Percentiles rank a stretch among this genome's conserved stretches.
phyloP scores from a whole-genome alignment of 2,329 filamentous ascomycete genomes.

The Venturia pyrina region DNA sequence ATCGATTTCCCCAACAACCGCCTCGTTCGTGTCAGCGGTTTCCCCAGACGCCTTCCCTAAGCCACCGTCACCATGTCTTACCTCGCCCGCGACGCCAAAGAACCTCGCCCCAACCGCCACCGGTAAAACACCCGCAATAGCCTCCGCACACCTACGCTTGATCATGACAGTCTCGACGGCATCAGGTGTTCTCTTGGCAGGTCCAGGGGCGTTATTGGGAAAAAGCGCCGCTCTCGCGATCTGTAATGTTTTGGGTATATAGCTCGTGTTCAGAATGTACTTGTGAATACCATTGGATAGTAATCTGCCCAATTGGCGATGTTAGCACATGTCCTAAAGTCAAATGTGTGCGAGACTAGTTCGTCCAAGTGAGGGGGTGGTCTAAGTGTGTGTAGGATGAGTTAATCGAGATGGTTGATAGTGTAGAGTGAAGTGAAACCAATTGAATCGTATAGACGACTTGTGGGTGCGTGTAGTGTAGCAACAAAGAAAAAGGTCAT shows the following conservation, averaged over 20 bases:
- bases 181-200: slow-evolving; percentile 48
- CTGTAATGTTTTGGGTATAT: slow-evolving; percentile 44
- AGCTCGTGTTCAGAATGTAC: slow-evolving; percentile 32
- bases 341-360: neutral
- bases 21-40: slow-evolving; percentile 21
- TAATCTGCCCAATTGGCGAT: slow-evolving; percentile 26
- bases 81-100: neutral
- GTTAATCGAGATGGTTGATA: neutral
- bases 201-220: slow-evolving; percentile 69
- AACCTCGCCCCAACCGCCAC: neutral
- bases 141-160: slow-evolving; percentile 55
- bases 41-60: neutral
- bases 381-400: neutral
- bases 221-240: slow-evolving; percentile 71
- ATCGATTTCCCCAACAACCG: slow-evolving; percentile 49
- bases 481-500: neutral
- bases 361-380: neutral
- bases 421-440: neutral
- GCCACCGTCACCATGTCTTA: too few relatives aligned
- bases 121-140: slow-evolving; percentile 34
- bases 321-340: neutral
- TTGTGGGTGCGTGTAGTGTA: neutral
- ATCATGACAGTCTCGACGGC: slow-evolving; percentile 52
- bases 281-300: slow-evolving; percentile 35
- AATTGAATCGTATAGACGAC: neutral